Percentiles rank a stretch among this genome's conserved stretches.
These are phyloP conservation scores for Sungouiozyma intestinalis DNA, from an alignment of 805 yeast genomes.

Conservation along the genomic window DNA sequence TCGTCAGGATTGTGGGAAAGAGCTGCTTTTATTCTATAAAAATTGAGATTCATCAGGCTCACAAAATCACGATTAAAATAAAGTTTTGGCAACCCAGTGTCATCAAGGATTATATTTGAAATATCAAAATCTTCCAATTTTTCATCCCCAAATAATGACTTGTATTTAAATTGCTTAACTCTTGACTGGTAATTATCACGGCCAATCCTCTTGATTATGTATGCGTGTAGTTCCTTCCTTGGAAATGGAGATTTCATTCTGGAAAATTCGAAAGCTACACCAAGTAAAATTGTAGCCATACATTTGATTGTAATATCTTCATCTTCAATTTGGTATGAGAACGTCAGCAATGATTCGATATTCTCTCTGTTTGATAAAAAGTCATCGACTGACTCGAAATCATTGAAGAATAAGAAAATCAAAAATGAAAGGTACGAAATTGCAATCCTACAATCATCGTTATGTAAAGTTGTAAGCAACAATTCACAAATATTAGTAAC, in stretches of 20 bases:
- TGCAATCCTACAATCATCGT: conserved; percentile 62
- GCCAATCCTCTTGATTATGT: conserved; percentile 66
- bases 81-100: conserved; percentile 80
- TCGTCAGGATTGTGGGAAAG: conserved; percentile 61
- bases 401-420: conserved; percentile 69
- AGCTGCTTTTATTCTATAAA: conserved; percentile 55
- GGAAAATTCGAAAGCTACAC: conserved; percentile 78
- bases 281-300: conserved; percentile 58
- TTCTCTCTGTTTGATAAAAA: conserved; percentile 59
- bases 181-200: conserved; percentile 67
- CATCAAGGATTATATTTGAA: conserved; percentile 48
- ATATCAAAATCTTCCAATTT: conserved; percentile 35
- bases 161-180: conserved; percentile 61
- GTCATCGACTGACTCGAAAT: conserved; percentile 61
- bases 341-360: conserved; percentile 59
- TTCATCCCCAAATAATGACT: conserved; percentile 43
- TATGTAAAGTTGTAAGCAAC: conserved; percentile 50
- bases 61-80: conserved; percentile 61
- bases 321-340: conserved; percentile 41
- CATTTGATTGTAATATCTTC: conserved; percentile 59
- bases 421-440: conserved; percentile 70
- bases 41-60: conserved; percentile 57
- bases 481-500: conserved; percentile 74
- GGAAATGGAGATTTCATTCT: conserved; percentile 41
- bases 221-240: conserved; percentile 47